Percentiles rank a stretch among this genome's conserved stretches.
These are phyloP conservation scores for Euphorbia peplus DNA, from an alignment of 345 rosid genomes.

Conservation along the genomic window DNA sequence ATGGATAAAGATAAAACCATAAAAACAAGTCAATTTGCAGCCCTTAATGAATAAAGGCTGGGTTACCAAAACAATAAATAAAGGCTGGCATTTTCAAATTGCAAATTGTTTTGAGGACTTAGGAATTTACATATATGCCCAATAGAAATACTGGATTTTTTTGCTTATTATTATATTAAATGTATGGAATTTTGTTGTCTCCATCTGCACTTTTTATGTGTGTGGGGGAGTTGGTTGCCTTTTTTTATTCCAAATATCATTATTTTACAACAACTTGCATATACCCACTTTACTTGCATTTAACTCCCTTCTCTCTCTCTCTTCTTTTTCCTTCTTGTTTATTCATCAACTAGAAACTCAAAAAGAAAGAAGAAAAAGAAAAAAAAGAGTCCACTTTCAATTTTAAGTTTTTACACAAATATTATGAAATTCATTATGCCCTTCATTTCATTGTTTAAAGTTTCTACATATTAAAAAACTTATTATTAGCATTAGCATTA, in stretches of 20 bases:
- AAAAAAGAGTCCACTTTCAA: no score
- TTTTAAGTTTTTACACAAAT: no score
- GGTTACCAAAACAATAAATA: no score
- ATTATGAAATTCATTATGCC: no score
- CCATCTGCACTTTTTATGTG: slow-evolving; percentile 23
- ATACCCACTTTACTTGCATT: slow-evolving; percentile 21
- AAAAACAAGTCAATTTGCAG: background rate
- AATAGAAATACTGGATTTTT: slow-evolving; percentile 4
- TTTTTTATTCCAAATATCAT: background rate
- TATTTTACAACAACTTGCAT: slow-evolving; percentile 26
- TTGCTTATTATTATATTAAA: background rate
- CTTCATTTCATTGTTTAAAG: no score
- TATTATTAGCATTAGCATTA: no score
- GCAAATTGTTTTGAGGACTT: background rate
- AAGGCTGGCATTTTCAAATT: background rate
- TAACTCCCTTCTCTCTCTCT: background rate
- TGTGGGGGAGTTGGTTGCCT: slow-evolving; percentile 17
- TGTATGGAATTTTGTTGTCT: slow-evolving; percentile 24
- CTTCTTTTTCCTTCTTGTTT: background rate
- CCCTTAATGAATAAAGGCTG: background rate
- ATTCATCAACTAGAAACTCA: background rate
- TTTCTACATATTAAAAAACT: no score
- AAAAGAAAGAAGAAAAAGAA: no score
- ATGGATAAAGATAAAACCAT: background rate
- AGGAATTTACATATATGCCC: background rate